Percentiles rank a stretch among this genome's conserved stretches.
Conservation (phyloP, 257 asterid species). For the Euphrasia confusa region DNA sequence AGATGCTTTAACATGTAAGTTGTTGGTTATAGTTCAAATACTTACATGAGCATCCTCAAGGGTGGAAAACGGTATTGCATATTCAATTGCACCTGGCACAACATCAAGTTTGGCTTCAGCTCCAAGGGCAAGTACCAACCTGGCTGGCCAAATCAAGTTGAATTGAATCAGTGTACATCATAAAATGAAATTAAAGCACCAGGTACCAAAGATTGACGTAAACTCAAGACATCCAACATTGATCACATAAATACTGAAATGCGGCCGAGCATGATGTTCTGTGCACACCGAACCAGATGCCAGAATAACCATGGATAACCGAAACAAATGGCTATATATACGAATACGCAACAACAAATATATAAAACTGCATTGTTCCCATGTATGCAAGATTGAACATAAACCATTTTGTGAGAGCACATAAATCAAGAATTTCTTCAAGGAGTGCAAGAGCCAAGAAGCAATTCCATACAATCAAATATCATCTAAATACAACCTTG, state of each 20-base stretch:
- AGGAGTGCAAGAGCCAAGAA: neutral
- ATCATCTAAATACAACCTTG: slow-evolving; percentile 9
- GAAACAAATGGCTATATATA: neutral
- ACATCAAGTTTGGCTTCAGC: slow-evolving; percentile 80
- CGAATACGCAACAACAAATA: neutral
- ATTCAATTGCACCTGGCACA: slow-evolving; percentile 82
- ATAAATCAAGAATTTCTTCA: slow-evolving; percentile 1
- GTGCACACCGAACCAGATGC: neutral
- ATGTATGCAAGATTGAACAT: neutral
- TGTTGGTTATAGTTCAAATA: slow-evolving; percentile 24
- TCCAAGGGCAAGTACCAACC: slow-evolving; percentile 99
- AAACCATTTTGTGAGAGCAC: slow-evolving; percentile 7
- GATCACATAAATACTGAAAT: neutral
- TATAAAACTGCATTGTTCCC: slow-evolving; percentile 6
- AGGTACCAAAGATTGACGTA: slow-evolving; percentile 17
- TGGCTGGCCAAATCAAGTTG: slow-evolving; percentile 66
- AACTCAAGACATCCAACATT: slow-evolving; percentile 13
- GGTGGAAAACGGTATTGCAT: slow-evolving; percentile 91
- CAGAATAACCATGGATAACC: neutral
- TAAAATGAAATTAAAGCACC: slow-evolving; percentile 23
- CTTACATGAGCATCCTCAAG: slow-evolving; percentile 91
- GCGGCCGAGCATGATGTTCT: slow-evolving; percentile 13
- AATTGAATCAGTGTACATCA: slow-evolving; percentile 30
- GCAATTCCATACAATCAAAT: slow-evolving; percentile 2
- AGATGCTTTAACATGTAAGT: slow-evolving; percentile 12